phyloP scores from a whole-genome alignment of 169 alveolate species.

The Plasmodium billcollinsi region DNA sequence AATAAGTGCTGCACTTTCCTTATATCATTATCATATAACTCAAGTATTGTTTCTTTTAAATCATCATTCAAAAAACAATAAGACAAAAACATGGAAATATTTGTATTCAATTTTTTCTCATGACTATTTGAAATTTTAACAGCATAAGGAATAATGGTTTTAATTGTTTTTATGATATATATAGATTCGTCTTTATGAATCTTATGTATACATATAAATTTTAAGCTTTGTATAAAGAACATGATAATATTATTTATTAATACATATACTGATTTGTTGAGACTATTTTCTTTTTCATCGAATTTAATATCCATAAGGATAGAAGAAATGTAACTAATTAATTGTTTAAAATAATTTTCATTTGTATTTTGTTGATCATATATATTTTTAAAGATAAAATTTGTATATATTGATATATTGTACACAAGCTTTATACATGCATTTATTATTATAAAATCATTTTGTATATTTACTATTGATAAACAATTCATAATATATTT shows the following conservation, averaged over 20 bases:
- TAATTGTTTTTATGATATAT: neutral
- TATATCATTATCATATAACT: slow-evolving; percentile 1
- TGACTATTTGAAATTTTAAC: neutral
- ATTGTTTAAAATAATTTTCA: slow-evolving; percentile 1
- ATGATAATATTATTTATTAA: slow-evolving; percentile 15
- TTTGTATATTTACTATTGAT: neutral
- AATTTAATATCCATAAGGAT: neutral
- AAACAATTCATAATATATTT: neutral
- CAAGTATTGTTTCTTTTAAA: slow-evolving; percentile 17
- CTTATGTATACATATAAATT: slow-evolving; percentile 1
- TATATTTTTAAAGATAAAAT: neutral
- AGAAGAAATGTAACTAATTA: slow-evolving; percentile 1
- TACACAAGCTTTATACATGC: slow-evolving; percentile 39
- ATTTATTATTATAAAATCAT: neutral
- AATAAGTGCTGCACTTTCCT: neutral
- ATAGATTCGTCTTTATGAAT: neutral
- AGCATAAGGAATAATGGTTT: slow-evolving; percentile 27
- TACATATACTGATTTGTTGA: neutral
- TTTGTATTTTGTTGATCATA: neutral
- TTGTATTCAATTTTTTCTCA: slow-evolving; percentile 8
- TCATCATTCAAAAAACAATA: slow-evolving; percentile 20
- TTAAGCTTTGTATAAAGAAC: slow-evolving; percentile 27
- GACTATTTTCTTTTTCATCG: neutral
- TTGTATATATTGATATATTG: slow-evolving; percentile 28
- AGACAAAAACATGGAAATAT: slow-evolving; percentile 30